Percentiles rank a stretch among this genome's conserved stretches.
Conservation (phyloP, 2,329 filamentous ascomycete genomes). For the Aspergillus candidus region DNA sequence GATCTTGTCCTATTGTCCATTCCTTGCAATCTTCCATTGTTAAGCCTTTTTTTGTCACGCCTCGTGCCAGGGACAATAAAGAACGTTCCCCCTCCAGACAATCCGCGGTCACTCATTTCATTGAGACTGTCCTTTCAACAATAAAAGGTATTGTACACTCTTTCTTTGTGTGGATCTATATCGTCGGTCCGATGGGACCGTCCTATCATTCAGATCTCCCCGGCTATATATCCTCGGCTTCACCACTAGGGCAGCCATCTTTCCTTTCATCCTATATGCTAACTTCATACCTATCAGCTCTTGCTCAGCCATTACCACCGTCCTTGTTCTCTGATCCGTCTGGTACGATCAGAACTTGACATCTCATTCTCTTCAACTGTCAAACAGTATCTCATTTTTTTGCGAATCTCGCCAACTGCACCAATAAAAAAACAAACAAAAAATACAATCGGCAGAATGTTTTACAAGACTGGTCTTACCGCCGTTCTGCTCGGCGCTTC, state of each 20-base stretch:
- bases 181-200: not conserved
- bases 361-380: constrained; percentile 16
- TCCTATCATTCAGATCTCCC: not conserved
- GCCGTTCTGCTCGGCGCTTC: constrained; percentile 50
- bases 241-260: too few species aligned
- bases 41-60: too few species aligned
- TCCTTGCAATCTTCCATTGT: constrained; percentile 23
- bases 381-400: constrained; percentile 10
- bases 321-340: constrained; percentile 24
- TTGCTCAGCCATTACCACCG: not conserved
- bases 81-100: not conserved
- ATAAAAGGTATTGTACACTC: constrained; percentile 25
- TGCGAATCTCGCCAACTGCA: too few species aligned
- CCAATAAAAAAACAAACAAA: constrained; percentile 6
- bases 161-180: not conserved
- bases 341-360: constrained; percentile 27
- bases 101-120: constrained; percentile 2
- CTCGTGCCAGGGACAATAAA: constrained; percentile 7
- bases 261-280: too few species aligned
- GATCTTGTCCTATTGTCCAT: constrained; percentile 31
- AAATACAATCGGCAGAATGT: constrained; percentile 20
- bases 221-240: not conserved
- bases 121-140: not conserved
- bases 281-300: constrained; percentile 6
- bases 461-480: constrained; percentile 23